A percentile compares a stretch with the other conserved stretches of the same genome.
Evolutionary conservation across 495 filamentous ascomycete genomes (phyloP).

Genomic region (Pseudoneurospora amorphoporcata): DNA sequence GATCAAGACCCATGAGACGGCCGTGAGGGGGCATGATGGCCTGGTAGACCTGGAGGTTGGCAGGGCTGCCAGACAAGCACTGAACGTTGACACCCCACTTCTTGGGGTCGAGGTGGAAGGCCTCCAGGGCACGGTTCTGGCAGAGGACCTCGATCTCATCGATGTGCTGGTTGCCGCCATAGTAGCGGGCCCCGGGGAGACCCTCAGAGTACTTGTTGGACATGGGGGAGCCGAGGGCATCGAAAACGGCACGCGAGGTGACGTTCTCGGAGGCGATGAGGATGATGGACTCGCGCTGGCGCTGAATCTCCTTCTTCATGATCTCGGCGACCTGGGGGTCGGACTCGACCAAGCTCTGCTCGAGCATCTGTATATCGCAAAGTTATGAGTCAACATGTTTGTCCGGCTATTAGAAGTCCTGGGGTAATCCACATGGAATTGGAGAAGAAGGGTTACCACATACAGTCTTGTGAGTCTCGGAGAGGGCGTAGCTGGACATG

Average conservation of each 20-base stretch:
- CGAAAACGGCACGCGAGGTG: constrained; percentile 80
- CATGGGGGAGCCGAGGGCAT: constrained; percentile 83
- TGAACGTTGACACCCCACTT: constrained; percentile 99
- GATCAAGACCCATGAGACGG: constrained; percentile 91
- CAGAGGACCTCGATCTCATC: constrained; percentile 92
- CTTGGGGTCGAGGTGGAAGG: constrained; percentile 74
- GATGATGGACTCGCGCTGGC: constrained; percentile 96
- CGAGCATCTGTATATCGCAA: constrained; percentile 58
- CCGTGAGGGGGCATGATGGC: constrained; percentile 96
- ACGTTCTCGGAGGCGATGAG: constrained; percentile 94
- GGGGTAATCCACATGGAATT: background rate
- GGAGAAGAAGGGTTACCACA: constrained; percentile 17
- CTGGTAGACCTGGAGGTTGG: constrained; percentile 98
- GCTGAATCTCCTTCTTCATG: constrained; percentile 93
- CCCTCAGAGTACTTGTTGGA: constrained; percentile 99
- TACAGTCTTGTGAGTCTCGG: constrained; percentile 80
- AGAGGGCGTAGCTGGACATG: constrained; percentile 68
- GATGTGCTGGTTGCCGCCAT: constrained; percentile 98
- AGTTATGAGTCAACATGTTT: constrained; percentile 38
- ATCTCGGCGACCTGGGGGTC: constrained; percentile 90
- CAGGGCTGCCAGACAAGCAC: constrained; percentile 81
- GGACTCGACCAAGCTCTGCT: constrained; percentile 70
- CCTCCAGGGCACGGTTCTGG: constrained; percentile 88
- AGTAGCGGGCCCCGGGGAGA: constrained; percentile 97
- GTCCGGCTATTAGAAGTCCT: background rate